A percentile compares a stretch with the other conserved stretches of the same genome.
phyloP scores from a whole-genome alignment of 257 asterid species.

The Linderniella brevidens region DNA sequence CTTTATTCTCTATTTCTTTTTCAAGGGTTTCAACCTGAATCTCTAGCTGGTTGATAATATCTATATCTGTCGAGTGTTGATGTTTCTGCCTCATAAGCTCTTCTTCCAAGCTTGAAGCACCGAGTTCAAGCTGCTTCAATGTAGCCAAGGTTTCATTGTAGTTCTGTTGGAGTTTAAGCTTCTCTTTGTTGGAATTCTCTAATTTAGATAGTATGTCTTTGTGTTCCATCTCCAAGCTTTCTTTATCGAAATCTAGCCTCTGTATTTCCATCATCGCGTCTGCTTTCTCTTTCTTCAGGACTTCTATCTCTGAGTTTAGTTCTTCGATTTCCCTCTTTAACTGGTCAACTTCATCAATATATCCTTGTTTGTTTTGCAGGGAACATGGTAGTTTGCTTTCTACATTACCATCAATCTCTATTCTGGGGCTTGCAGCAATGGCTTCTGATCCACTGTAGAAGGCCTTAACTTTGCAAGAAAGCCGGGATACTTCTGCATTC shows the following conservation, averaged over 20 bases:
- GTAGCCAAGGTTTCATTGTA: slow-evolving; percentile 32
- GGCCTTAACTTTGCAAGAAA: slow-evolving; percentile 37
- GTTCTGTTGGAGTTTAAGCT: slow-evolving; percentile 29
- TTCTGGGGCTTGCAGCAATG: slow-evolving; percentile 14
- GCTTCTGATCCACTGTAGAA: slow-evolving; percentile 24
- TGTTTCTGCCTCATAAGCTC: slow-evolving; percentile 29
- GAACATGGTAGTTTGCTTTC: too few species aligned
- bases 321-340: slow-evolving; percentile 33
- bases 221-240: slow-evolving; percentile 35
- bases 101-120: slow-evolving; percentile 35
- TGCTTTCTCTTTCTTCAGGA: slow-evolving; percentile 41
- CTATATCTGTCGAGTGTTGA: slow-evolving; percentile 33
- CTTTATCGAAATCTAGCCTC: slow-evolving; percentile 32
- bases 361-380: slow-evolving; percentile 14
- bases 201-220: slow-evolving; percentile 26
- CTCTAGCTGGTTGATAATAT: slow-evolving; percentile 39
- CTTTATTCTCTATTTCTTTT: slow-evolving; percentile 49
- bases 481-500: slow-evolving; percentile 43
- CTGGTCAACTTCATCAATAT: slow-evolving; percentile 29
- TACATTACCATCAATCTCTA: slow-evolving; percentile 15
- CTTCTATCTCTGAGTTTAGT: slow-evolving; percentile 47
- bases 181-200: slow-evolving; percentile 30
- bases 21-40: slow-evolving; percentile 40
- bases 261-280: slow-evolving; percentile 27
- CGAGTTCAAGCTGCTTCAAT: slow-evolving; percentile 38